Percentiles rank a stretch among this genome's conserved stretches.
phyloP scores from a whole-genome alignment of 108 stramenopile genomes.

The Cyclotella choctawhatcheeana region DNA sequence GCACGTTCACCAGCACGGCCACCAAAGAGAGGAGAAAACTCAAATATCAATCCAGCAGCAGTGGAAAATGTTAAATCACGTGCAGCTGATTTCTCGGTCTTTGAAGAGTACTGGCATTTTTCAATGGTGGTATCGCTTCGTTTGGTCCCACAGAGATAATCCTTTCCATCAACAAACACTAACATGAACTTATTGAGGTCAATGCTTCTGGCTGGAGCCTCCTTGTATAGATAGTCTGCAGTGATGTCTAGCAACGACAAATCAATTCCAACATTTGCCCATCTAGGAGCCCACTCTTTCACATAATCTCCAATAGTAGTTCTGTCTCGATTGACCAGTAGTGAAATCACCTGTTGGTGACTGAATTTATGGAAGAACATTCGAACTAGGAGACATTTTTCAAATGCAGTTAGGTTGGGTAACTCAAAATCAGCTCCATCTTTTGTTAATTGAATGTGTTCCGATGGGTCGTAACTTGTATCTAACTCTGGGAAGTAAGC shows the following conservation, averaged over 20 bases:
- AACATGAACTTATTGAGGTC: background rate
- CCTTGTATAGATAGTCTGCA: background rate
- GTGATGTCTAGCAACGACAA: constrained; percentile 11
- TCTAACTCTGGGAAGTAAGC: constrained; percentile 7
- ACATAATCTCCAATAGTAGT: constrained; percentile 9
- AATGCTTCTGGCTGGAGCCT: constrained; percentile 1
- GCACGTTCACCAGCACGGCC: background rate
- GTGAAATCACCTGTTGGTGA: constrained; percentile 7
- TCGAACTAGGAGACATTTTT: constrained; percentile 8
- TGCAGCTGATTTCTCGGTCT: constrained; percentile 1
- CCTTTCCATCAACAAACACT: constrained; percentile 19
- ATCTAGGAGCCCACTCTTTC: constrained; percentile 23
- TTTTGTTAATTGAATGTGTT: background rate
- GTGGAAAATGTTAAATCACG: constrained; percentile 8
- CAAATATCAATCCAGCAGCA: constrained; percentile 10
- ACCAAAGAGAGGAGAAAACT: constrained; percentile 14
- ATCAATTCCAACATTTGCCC: constrained; percentile 17
- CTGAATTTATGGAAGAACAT: constrained; percentile 17
- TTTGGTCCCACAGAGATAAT: background rate
- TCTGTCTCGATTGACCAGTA: constrained; percentile 8
- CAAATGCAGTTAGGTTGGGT: constrained; percentile 1
- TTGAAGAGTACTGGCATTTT: constrained; percentile 8
- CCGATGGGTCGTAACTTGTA: background rate
- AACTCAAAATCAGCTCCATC: background rate
- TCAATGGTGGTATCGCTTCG: constrained; percentile 6